phyloP scores from a whole-genome alignment of 768 basidiomycete species.

The Lentinula sp. region DNA sequence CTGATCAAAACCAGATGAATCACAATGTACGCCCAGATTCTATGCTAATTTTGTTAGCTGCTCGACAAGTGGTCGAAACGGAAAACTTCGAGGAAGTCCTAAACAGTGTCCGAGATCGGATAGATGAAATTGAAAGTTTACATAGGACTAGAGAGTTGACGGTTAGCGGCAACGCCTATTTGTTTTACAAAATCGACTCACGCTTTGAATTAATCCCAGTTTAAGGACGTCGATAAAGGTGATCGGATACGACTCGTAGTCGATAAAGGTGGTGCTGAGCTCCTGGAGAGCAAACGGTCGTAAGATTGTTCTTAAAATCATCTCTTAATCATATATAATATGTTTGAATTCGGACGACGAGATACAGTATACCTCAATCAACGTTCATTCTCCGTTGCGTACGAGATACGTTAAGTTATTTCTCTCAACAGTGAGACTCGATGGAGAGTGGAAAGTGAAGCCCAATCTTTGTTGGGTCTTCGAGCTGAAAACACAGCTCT shows the following conservation, averaged over 20 bases:
- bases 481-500: neutral
- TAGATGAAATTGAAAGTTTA: constrained; percentile 84
- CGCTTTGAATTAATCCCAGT: constrained; percentile 17
- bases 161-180: constrained; percentile 30
- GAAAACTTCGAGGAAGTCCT: constrained; percentile 78
- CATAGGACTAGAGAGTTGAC: constrained; percentile 76
- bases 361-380: neutral
- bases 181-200: neutral
- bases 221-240: constrained; percentile 33
- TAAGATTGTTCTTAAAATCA: neutral
- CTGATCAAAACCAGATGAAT: constrained; percentile 42
- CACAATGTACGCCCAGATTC: constrained; percentile 81
- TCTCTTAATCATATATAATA: neutral
- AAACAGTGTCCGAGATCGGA: constrained; percentile 64
- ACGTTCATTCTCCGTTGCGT: neutral
- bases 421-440: neutral
- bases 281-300: neutral
- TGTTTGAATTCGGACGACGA: neutral
- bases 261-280: constrained; percentile 26
- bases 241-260: constrained; percentile 19
- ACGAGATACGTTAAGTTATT: no score
- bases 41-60: constrained; percentile 67
- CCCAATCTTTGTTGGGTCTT: neutral
- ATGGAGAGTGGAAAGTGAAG: neutral
- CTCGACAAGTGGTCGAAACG: constrained; percentile 62